These are phyloP conservation scores for Elsinoe ampelina DNA, from an alignment of 2,329 filamentous ascomycete species.

Conservation along the genomic window DNA sequence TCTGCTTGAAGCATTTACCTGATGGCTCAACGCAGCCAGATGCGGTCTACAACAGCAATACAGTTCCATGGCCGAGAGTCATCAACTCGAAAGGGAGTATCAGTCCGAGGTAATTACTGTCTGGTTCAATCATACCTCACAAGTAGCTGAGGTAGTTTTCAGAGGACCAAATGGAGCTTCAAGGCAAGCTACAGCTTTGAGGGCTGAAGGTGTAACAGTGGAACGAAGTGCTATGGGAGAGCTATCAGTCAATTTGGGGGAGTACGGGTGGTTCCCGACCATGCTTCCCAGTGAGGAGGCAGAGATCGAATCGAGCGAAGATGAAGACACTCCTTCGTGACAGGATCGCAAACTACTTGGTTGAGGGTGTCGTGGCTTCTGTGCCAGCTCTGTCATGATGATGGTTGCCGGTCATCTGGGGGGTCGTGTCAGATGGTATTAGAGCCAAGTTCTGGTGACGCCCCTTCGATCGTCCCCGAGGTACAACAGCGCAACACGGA, in stretches of 20 bases:
- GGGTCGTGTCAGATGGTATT: constrained; percentile 1
- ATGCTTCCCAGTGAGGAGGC: constrained; percentile 25
- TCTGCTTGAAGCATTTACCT: constrained; percentile 81
- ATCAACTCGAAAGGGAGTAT: constrained; percentile 81
- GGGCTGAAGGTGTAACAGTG: constrained; percentile 40
- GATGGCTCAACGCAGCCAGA: constrained; percentile 32
- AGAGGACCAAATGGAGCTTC: constrained; percentile 36
- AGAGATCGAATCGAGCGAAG: constrained; percentile 18
- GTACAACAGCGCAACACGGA: not conserved
- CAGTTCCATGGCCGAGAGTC: constrained; percentile 90
- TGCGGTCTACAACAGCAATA: constrained; percentile 57
- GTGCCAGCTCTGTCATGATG: constrained; percentile 6
- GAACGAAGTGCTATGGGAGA: constrained; percentile 38
- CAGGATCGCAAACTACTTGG: not conserved
- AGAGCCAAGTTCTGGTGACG: not conserved
- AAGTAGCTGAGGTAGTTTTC: constrained; percentile 5
- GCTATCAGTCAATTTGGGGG: constrained; percentile 36
- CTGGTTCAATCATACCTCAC: not conserved
- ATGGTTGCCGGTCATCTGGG: constrained; percentile 3
- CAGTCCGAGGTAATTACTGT: constrained; percentile 59
- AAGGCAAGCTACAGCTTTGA: constrained; percentile 38
- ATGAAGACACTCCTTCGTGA: constrained; percentile 9
- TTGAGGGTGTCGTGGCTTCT: constrained; percentile 1
- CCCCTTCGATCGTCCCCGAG: not conserved
- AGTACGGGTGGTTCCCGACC: constrained; percentile 42